Percentiles rank a stretch among this genome's conserved stretches.
These are phyloP conservation scores for Hypericum perforatum DNA, from an alignment of 345 rosid genomes.

Conservation along the genomic window DNA sequence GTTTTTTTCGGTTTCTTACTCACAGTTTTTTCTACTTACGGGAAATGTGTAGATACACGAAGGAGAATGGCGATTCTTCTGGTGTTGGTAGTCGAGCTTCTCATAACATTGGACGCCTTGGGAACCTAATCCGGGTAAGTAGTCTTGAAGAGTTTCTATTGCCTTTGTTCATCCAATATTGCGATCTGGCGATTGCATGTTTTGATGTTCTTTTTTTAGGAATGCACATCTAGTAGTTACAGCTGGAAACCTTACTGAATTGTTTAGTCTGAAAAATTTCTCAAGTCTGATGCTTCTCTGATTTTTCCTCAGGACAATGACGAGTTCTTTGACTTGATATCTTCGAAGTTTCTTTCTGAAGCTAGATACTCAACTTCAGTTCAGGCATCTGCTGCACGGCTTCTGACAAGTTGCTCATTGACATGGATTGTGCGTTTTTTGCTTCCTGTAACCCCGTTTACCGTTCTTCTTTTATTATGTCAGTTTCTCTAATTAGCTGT, in stretches of 20 bases:
- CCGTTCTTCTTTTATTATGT: neutral
- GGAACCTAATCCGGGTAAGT: conserved; percentile 63
- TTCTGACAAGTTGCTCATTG: conserved; percentile 63
- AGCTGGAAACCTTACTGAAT: too few species aligned
- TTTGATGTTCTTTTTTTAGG: conserved; percentile 5
- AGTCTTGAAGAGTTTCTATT: neutral
- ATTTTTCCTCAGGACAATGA: conserved; percentile 69
- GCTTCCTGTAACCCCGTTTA: neutral
- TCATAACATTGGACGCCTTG: conserved; percentile 71
- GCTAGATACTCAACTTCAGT: conserved; percentile 54
- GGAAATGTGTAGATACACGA: conserved; percentile 37
- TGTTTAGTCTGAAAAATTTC: neutral
- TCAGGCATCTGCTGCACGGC: conserved; percentile 84
- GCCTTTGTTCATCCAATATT: neutral
- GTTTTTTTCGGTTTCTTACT: too few species aligned
- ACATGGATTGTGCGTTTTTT: conserved; percentile 48
- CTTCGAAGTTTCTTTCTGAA: conserved; percentile 77
- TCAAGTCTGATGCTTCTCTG: neutral
- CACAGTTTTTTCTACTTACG: too few species aligned
- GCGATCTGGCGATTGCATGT: neutral
- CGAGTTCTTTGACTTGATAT: conserved; percentile 90
- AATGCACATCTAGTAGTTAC: neutral
- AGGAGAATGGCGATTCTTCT: conserved; percentile 38
- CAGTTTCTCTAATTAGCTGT: conserved; percentile 9
- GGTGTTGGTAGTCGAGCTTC: conserved; percentile 54